Evolutionary conservation across 352 stramenopile species (phyloP).

Genomic region (Phytophthora hibernalis): DNA sequence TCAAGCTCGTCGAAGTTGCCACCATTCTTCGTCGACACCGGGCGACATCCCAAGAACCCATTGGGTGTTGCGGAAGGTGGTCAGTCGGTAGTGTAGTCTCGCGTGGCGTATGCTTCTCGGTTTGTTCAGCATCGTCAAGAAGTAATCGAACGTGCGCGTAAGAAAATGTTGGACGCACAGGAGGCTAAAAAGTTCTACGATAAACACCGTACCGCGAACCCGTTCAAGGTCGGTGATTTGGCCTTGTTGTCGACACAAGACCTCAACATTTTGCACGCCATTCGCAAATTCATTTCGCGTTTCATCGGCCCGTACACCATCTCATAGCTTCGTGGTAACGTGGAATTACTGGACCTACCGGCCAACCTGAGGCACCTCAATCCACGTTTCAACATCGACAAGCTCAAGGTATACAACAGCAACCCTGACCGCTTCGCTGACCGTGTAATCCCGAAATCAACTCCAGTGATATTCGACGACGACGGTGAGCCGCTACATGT

Average conservation of each 20-base stretch:
- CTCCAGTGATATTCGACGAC: constrained; percentile 13
- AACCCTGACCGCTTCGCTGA: constrained; percentile 2
- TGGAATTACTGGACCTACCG: constrained; percentile 8
- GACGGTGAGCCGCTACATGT: constrained; percentile 8
- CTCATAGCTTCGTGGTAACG: constrained; percentile 10
- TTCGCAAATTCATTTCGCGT: constrained; percentile 9
- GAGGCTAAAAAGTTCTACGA: constrained; percentile 13
- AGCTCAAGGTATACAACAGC: constrained; percentile 21
- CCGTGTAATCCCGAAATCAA: constrained; percentile 17
- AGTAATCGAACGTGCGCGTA: constrained; percentile 4
- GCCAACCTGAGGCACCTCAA: constrained; percentile 10
- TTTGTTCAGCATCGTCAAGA: constrained; percentile 15
- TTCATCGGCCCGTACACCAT: constrained; percentile 1
- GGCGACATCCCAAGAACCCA: constrained; percentile 1
- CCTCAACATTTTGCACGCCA: constrained; percentile 11
- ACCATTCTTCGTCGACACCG: constrained; percentile 6
- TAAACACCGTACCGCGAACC: not conserved
- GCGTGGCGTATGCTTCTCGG: constrained; percentile 7
- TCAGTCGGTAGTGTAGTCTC: not conserved
- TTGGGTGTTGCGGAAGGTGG: not conserved
- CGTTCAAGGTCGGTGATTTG: constrained; percentile 11
- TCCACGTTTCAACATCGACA: constrained; percentile 20
- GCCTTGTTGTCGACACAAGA: constrained; percentile 13
- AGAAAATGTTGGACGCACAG: constrained; percentile 9
- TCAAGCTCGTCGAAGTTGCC: constrained; percentile 7